These are phyloP conservation scores for Termitomyces sp. DNA, from an alignment of 1,284 basidiomycete species.

Conservation along the genomic window DNA sequence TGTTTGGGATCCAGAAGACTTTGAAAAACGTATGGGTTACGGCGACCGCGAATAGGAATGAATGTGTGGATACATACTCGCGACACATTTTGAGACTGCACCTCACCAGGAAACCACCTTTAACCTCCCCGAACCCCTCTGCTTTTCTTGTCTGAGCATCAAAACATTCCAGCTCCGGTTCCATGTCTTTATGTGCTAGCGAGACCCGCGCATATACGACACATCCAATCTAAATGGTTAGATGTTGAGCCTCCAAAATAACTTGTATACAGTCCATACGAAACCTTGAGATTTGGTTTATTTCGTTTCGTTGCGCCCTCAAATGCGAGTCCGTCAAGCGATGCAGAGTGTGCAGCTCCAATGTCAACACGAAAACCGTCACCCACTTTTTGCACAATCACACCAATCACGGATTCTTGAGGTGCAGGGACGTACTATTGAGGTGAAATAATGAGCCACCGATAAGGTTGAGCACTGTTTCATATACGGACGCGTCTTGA, in stretches of 20 bases:
- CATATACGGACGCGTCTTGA: constrained; percentile 56
- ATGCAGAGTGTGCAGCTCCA: constrained; percentile 71
- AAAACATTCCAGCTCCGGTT: constrained; percentile 85
- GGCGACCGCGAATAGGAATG: not conserved
- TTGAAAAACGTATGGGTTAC: not conserved
- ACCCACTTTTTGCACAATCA: constrained; percentile 63
- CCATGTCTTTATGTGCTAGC: constrained; percentile 84
- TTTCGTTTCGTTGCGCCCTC: constrained; percentile 84
- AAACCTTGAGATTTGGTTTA: constrained; percentile 77
- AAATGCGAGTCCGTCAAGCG: constrained; percentile 77
- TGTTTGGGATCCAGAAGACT: constrained; percentile 73
- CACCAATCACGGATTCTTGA: constrained; percentile 77
- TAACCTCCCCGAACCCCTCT: constrained; percentile 80
- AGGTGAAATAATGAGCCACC: constrained; percentile 4
- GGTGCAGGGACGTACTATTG: constrained; percentile 77
- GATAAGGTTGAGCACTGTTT: not conserved
- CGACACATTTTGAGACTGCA: constrained; percentile 77
- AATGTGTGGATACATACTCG: constrained; percentile 41
- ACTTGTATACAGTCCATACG: not conserved
- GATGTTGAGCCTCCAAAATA: not conserved
- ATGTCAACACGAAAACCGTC: constrained; percentile 84
- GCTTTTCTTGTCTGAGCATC: constrained; percentile 81
- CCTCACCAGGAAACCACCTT: constrained; percentile 69
- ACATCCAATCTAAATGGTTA: constrained; percentile 59
- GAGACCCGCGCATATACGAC: constrained; percentile 81